These are phyloP conservation scores for Lagenidium sp. DNA, from an alignment of 352 stramenopile species.

Conservation along the genomic window DNA sequence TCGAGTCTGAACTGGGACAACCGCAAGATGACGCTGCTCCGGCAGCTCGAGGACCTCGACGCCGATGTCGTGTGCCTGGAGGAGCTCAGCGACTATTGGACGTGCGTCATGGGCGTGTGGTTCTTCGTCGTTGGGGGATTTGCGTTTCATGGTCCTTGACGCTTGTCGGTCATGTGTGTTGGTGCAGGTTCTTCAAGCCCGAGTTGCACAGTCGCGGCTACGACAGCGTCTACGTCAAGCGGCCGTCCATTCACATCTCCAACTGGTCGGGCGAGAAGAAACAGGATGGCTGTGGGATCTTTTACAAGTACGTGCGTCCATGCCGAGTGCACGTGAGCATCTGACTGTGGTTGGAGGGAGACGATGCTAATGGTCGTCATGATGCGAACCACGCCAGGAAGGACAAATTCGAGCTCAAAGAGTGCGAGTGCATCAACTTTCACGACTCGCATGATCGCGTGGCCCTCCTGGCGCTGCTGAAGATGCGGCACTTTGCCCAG, in stretches of 20 bases:
- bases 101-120: no score
- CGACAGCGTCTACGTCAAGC: constrained; percentile 81
- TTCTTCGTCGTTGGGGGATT: no score
- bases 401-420: constrained; percentile 79
- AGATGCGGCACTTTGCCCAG: constrained; percentile 76
- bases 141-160: no score
- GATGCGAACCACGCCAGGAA: no score
- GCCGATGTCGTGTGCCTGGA: constrained; percentile 80
- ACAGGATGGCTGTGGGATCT: constrained; percentile 82
- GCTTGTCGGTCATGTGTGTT: no score
- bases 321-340: no score
- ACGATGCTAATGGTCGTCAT: no score
- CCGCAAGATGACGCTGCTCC: constrained; percentile 66
- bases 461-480: constrained; percentile 74
- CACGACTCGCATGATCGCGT: constrained; percentile 82
- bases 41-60: constrained; percentile 64
- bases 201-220: constrained; percentile 66
- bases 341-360: no score
- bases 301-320: constrained; percentile 55
- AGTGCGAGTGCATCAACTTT: constrained; percentile 82
- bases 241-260: constrained; percentile 74
- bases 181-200: constrained; percentile 66
- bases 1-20: constrained; percentile 77
- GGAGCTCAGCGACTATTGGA: constrained; percentile 86
- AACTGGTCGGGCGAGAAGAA: constrained; percentile 87